phyloP scores from a whole-genome alignment of 345 rosid genomes.

The Ricinus communis region DNA sequence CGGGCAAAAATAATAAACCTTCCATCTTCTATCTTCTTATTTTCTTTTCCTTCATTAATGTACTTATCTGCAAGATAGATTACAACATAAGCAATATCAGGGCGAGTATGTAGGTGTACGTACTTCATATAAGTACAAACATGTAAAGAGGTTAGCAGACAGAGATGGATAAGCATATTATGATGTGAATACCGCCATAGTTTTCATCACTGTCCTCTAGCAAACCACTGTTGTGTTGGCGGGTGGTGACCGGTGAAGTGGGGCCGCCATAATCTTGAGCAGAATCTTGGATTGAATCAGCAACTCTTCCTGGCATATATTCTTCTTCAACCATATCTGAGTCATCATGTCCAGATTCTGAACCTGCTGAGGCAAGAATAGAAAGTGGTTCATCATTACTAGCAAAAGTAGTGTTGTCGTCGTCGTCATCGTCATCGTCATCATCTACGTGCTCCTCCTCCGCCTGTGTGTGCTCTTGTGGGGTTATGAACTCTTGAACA shows the following conservation, averaged over 20 bases:
- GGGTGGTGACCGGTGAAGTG: constrained; percentile 26
- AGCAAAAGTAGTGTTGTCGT: constrained; percentile 24
- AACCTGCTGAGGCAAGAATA: constrained; percentile 43
- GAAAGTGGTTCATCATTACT: constrained; percentile 43
- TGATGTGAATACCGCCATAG: constrained; percentile 35
- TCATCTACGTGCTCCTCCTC: neutral
- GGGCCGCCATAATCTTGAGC: constrained; percentile 36
- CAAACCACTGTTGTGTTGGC: constrained; percentile 30
- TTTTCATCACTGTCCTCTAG: constrained; percentile 40
- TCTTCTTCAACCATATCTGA: constrained; percentile 20
- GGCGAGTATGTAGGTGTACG: constrained; percentile 6
- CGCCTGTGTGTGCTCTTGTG: constrained; percentile 14
- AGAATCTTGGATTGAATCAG: constrained; percentile 26
- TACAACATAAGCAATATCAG: constrained; percentile 24
- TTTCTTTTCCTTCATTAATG: constrained; percentile 14
- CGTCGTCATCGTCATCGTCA: constrained; percentile 31
- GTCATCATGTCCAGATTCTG: constrained; percentile 42
- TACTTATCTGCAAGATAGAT: constrained; percentile 11
- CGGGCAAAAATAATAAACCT: constrained; percentile 27
- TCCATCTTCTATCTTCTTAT: constrained; percentile 30
- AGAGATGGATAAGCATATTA: too few relatives aligned
- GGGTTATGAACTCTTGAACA: constrained; percentile 23
- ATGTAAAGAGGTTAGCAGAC: too few relatives aligned
- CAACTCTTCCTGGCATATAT: constrained; percentile 21
- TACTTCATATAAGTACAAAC: constrained; percentile 7